Conservation (phyloP, 768 basidiomycete species). For the Kwoniella sp. region DNA sequence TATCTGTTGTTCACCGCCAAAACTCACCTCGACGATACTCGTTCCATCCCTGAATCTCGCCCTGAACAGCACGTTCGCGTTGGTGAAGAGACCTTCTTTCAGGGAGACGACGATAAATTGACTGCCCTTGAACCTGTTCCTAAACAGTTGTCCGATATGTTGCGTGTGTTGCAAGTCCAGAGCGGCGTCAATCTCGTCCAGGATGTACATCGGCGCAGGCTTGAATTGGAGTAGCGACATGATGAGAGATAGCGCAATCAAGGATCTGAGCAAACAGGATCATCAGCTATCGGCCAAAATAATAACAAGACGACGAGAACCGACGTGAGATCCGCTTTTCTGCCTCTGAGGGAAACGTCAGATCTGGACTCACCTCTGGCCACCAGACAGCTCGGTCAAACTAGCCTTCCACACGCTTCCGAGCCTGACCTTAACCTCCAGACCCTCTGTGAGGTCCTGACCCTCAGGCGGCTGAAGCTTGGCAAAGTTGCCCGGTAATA, state of each 20-base stretch:
- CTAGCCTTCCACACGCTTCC: slow-evolving; percentile 98
- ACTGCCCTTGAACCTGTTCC: slow-evolving; percentile 92
- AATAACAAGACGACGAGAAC: too few species aligned
- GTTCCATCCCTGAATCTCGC: slow-evolving; percentile 94
- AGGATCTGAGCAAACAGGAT: slow-evolving; percentile 65
- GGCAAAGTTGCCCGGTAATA: slow-evolving; percentile 93
- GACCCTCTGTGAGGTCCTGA: slow-evolving; percentile 87
- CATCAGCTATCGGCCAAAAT: too few species aligned
- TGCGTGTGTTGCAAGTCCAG: slow-evolving; percentile 81
- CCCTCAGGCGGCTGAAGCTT: slow-evolving; percentile 92
- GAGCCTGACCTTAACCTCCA: slow-evolving; percentile 95
- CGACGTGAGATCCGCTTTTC: neutral
- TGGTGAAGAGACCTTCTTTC: slow-evolving; percentile 96
- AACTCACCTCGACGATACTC: slow-evolving; percentile 72
- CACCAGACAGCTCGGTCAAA: slow-evolving; percentile 93
- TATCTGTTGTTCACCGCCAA: too few species aligned
- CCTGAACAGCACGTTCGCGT: slow-evolving; percentile 93
- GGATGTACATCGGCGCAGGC: slow-evolving; percentile 97
- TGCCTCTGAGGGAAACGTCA: neutral
- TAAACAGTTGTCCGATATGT: slow-evolving; percentile 97
- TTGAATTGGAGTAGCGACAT: slow-evolving; percentile 99
- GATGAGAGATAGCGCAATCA: slow-evolving; percentile 96
- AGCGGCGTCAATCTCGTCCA: slow-evolving; percentile 98
- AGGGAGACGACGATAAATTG: slow-evolving; percentile 98
- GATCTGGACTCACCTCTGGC: slow-evolving; percentile 72